Evolutionary conservation across 495 filamentous ascomycete genomes (phyloP), one percentile per base, ranked within the genome.

Genomic region (Bathelium albidoporum): DNA sequence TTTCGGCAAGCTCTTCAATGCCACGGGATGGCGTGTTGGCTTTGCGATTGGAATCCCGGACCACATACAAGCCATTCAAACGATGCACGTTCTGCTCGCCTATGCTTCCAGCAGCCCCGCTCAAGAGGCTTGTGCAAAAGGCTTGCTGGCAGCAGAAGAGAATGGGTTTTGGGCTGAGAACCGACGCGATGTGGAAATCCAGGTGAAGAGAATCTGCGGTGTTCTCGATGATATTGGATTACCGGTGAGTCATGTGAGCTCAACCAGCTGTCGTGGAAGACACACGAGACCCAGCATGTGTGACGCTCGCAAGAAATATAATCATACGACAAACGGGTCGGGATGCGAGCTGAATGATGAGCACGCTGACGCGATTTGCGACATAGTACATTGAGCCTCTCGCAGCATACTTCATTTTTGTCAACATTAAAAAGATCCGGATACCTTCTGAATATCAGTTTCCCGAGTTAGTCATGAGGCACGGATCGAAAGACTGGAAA

Each of bases 21-120:
- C 31, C 22, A 68, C 66, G 12, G 65, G 66, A 2, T 68, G 66
- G 66, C 31, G 65, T 1, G 60, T 64, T 20, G 67, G 67, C 9
- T 69, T 60, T 28, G 61, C 60, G 1, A 69, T 69, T 32, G 67
- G 67, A 12, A 20, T 53, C 28, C 41, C 61, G 12, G 24, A 63
- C 32, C 43, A 65, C 32, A 69, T 69, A 18, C 34, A 32, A 39
- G 41, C 65, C 31, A 62, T 69, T 14, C 32, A 59, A 14, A 31
- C 22, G 12, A 55, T 62, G 31, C 67, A 69, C 34, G 61, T 64
- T 7, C 9, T 63, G 16, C 28, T 69, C 14, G 53, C 32, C n/a
- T 69, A 58, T 49, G 29, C 60, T 9, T 58, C 65, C 3, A 28
- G 58, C 0, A 60, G 66, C 3, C 67, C 67, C 10, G 60, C 58